Evolutionary conservation across 768 basidiomycete species (phyloP).

Genomic region (Leucocoprinus leucothites): DNA sequence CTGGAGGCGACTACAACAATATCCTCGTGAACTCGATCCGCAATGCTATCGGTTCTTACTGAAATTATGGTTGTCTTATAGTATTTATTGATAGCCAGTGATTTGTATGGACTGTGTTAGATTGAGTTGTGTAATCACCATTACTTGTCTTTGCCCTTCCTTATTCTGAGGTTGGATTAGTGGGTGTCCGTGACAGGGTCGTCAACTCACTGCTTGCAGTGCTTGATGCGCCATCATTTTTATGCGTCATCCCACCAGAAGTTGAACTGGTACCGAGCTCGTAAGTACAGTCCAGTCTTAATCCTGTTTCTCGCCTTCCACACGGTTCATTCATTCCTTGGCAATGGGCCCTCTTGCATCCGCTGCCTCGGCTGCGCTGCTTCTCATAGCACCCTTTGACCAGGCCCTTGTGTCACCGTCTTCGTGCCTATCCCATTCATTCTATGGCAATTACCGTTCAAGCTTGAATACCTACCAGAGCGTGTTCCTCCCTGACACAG

Average conservation of each 20-base stretch:
- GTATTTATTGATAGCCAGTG: background rate
- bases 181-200: too few species aligned
- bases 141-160: too few species aligned
- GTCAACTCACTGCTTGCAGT: background rate
- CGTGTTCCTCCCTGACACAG: slow-evolving; percentile 31
- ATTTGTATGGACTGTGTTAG: too few species aligned
- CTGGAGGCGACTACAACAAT: slow-evolving; percentile 58
- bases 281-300: background rate
- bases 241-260: too few species aligned
- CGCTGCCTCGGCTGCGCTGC: slow-evolving; percentile 17
- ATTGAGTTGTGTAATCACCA: too few species aligned
- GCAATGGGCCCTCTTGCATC: background rate
- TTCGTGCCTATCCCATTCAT: slow-evolving; percentile 47
- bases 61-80: background rate
- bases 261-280: too few species aligned
- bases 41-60: slow-evolving; percentile 21
- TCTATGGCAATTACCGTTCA: slow-evolving; percentile 55
- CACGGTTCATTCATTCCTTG: background rate
- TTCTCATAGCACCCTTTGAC: slow-evolving; percentile 46
- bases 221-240: background rate
- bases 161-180: too few species aligned
- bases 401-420: slow-evolving; percentile 32
- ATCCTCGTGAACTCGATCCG: slow-evolving; percentile 44
- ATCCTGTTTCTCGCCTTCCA: background rate
- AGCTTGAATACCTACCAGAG: slow-evolving; percentile 38